Evolutionary conservation across 257 asterid genomes (phyloP), one percentile per base, ranked within the genome.

Genomic region (Avicennia marina): DNA sequence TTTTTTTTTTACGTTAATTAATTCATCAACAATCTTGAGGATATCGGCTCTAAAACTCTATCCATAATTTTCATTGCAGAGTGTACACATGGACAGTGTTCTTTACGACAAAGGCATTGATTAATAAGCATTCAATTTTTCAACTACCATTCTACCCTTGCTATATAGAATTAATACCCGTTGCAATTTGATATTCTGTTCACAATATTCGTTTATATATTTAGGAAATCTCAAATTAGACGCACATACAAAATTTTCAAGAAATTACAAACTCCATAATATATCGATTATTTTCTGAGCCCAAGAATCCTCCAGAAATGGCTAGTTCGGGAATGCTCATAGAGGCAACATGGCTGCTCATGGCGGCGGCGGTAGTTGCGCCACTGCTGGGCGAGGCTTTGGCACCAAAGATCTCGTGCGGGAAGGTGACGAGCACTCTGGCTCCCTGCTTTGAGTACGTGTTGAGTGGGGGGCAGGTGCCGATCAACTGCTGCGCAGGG

Each of bases 401-500:
- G 24, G 4, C 56, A 11, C 19, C 64, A 1, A 25, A 46, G 21
- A 58, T 77, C 41, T 39, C 83, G 3, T 77, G 84, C 21, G 71
- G 73, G 38, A 6, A 10, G 45, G 81, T 78, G 63, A 60, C 62
- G 19, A 52, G 22, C 56, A 40, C 33, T 16, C 38, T 78, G 58
- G 69, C 71, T 4, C 81, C 84, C 11, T 78, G 84, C 69, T 70
- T 67, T 7, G 62, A 21, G 62, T 78, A 60, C 27, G 78, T 78
- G 27, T 8, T 68, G 56, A 11, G 17, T 7, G 78, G 84, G 2
- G 81, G 78, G 4, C 3, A 2, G 8, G 72, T 73, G 52, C 78
- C 76, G n/a, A 0, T 0, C 0, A 53, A 24, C 56, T 78, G 84
- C 72, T 74, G 78, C 48, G 13, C 0, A 0, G 75, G 69, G 18